Percentiles rank a stretch among this genome's conserved stretches.
Conservation (phyloP, 495 filamentous ascomycete species). For the Penicillium salamii region DNA sequence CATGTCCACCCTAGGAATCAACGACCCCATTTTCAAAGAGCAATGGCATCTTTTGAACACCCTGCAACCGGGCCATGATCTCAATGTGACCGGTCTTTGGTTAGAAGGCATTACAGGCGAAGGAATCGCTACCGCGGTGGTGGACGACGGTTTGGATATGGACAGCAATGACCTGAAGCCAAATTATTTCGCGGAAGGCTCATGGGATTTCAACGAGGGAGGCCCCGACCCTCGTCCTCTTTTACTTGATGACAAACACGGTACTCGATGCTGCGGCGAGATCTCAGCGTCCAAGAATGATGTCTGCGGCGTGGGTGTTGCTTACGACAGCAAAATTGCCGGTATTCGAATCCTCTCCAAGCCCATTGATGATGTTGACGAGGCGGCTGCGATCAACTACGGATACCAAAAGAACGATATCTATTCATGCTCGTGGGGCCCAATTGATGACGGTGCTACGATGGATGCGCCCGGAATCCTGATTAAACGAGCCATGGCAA, state of each 20-base stretch:
- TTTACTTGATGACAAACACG: conserved; percentile 79
- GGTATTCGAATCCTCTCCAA: conserved; percentile 89
- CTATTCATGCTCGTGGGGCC: conserved; percentile 98
- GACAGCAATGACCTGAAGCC: conserved; percentile 89
- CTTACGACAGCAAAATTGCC: conserved; percentile 85
- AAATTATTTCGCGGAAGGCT: conserved; percentile 88
- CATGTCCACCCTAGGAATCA: conserved; percentile 63
- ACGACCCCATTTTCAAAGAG: conserved; percentile 84
- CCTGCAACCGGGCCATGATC: conserved; percentile 77
- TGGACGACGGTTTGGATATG: conserved; percentile 97
- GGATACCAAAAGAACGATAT: conserved; percentile 89
- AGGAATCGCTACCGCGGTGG: conserved; percentile 85
- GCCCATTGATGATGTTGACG: conserved; percentile 87
- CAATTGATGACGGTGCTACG: conserved; percentile 83
- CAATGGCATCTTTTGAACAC: conserved; percentile 97
- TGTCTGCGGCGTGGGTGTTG: conserved; percentile 93
- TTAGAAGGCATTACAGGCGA: conserved; percentile 86
- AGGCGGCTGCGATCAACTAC: conserved; percentile 89
- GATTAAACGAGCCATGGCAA: conserved; percentile 86
- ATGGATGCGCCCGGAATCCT: conserved; percentile 94
- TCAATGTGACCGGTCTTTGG: conserved; percentile 94
- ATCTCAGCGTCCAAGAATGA: conserved; percentile 87
- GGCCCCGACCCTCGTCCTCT: conserved; percentile 73
- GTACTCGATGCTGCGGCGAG: conserved; percentile 92
- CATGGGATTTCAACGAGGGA: conserved; percentile 93